Base-by-base conservation (phyloP, 2,329 filamentous ascomycete species). In the Diaporthe nobilis region DNA sequence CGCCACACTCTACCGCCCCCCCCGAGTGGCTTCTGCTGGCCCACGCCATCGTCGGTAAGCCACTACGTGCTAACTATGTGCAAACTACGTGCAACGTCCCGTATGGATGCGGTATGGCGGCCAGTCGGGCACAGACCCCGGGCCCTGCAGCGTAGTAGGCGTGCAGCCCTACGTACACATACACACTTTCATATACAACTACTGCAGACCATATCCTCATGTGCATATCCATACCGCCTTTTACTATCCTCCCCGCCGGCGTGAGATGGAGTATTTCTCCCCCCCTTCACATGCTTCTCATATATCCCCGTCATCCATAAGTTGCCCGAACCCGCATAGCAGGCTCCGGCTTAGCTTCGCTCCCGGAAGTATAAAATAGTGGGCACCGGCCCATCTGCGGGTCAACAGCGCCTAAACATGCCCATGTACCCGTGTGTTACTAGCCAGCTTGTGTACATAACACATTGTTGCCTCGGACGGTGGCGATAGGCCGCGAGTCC, bases 321-420 rank as follows among this genome's bases (percentile, higher is more conserved):
- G 20, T 37, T 68, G 31, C n/a, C 47, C 63, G 31, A 51, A 37
- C 44, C 47, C 63, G 63, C 44, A 51, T 39, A 37, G 28, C 28
- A 53, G 31, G 20, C 31, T 39, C 44, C 44, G 47, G 31, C 44
- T 68, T 53, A 68, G 63, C 63, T 68, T 68, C 31, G 44, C 47
- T 68, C 63, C 63, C 44, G 63, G 31, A 68, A 53, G 44, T 68
- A 68, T 68, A 53, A 68, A 68, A 51, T 39, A 53, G 63, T 68
- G 63, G 63, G 47, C 63, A 37, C 31, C 47, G 63, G 63, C 63
- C 63, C 31, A 39, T 53, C 63, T 68, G 63, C 63, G 63, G 47
- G 63, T 53, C 63, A 37, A 53, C 31, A 51, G 2, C 47, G 63
- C 63, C 47, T 13, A 51, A 25, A 53, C 47, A 68, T 68, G 44